Base-by-base conservation (phyloP, 768 basidiomycete genomes). In the Termitomyces sp. region DNA sequence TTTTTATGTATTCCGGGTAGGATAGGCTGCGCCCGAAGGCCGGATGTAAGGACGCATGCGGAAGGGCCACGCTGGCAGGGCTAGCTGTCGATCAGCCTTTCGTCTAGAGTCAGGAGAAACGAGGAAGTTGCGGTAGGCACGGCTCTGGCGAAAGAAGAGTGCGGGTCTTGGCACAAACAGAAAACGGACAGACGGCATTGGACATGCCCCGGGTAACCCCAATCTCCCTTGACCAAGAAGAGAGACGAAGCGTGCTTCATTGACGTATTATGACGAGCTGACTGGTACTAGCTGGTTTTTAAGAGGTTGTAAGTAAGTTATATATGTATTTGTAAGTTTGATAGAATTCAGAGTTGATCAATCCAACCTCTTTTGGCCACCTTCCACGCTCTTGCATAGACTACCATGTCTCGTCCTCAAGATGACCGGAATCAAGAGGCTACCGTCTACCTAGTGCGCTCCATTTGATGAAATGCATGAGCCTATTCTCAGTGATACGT, bases 381-480 rank as follows among this genome's bases (percentile, higher is more conserved):
- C 18, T 47, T 13, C 16, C 42, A 15, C 36, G 8, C 50, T 51
- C 58, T 57, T 54, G 51, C 52, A 49, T 58, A 46, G 62, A 45
- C 58, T 51, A 66, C 57, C 59, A 84, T 84, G 82, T 84, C 82
- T 56, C 81, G 89, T 58, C 86, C 87, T 54, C 88, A 90, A 69
- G 91, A 93, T 70, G 92, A 94, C 73, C 82, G 91, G 64, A 94
- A 94, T 67, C 92, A 93, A 68, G 92, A 94, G 68, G 92, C 92
- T 3, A 94, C 92, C 0, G 90, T 93, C 3, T 94, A 94, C 68
- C 74, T 94, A 61, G 92, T 90, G 57, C 53, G 75, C 58, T n/a
- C 8, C 50, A 6, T 56, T 3, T 12, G 3, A 46, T 55, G 1
- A 16, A n/a, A 45, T 26, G 8, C 12, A 50, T n/a, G 13, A 49